Percentiles rank a stretch among this genome's conserved stretches.
Conservation (phyloP, 257 asterid genomes). For the Plantago elongata region DNA sequence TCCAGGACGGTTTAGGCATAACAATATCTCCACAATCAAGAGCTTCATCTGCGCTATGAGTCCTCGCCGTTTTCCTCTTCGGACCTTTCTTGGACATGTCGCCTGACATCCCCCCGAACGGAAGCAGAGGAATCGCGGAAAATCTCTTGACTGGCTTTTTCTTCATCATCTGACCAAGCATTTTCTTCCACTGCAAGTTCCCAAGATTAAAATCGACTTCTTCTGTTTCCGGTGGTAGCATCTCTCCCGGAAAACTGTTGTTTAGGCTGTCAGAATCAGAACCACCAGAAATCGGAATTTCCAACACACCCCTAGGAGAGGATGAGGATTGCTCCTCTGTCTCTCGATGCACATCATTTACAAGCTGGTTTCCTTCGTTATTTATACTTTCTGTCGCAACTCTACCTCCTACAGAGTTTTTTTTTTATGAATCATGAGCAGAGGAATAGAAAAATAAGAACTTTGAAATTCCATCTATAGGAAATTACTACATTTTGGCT, state of each 20-base stretch:
- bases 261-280: slow-evolving; percentile 36
- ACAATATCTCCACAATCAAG: slow-evolving; percentile 46
- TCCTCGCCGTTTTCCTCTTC: slow-evolving; percentile 45
- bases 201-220: slow-evolving; percentile 30
- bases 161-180: slow-evolving; percentile 51
- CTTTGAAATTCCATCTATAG: too few relatives aligned
- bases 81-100: slow-evolving; percentile 37
- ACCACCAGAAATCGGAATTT: slow-evolving; percentile 41
- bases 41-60: slow-evolving; percentile 48
- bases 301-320: slow-evolving; percentile 83
- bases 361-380: not conserved
- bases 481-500: too few relatives aligned
- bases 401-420: not conserved
- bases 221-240: not conserved
- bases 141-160: slow-evolving; percentile 38
- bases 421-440: too few relatives aligned
- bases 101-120: slow-evolving; percentile 37
- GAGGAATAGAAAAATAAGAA: too few relatives aligned
- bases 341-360: not conserved
- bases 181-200: slow-evolving; percentile 49
- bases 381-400: too few relatives aligned
- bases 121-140: slow-evolving; percentile 35
- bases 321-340: slow-evolving; percentile 22
- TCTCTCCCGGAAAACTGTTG: slow-evolving; percentile 35
- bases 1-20: slow-evolving; percentile 80